Evolutionary conservation across 345 rosid genomes (phyloP).

Genomic region (Populus euphratica): DNA sequence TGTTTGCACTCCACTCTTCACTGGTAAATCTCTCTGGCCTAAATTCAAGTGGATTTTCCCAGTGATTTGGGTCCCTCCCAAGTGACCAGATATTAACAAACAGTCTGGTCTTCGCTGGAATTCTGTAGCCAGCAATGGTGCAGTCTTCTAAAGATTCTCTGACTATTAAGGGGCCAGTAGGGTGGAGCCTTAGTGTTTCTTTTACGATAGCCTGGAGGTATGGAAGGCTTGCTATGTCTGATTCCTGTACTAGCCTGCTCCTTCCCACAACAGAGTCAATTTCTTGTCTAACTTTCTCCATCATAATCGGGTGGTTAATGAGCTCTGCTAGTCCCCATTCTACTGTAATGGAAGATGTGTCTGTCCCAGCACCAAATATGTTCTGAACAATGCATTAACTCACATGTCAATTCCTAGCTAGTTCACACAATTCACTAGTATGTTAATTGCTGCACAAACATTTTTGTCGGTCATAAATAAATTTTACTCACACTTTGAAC

Average conservation of each 20-base stretch:
- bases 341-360: constrained; percentile 46
- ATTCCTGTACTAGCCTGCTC: constrained; percentile 48
- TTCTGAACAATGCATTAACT: constrained; percentile 23
- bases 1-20: constrained; percentile 19
- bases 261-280: constrained; percentile 53
- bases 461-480: background rate
- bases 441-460: background rate
- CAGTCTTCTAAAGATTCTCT: constrained; percentile 19
- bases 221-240: constrained; percentile 52
- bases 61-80: constrained; percentile 23
- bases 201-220: constrained; percentile 60
- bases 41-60: constrained; percentile 25
- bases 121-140: constrained; percentile 11
- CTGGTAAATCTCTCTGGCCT: constrained; percentile 19
- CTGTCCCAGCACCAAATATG: constrained; percentile 53
- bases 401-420: background rate
- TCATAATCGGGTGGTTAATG: constrained; percentile 54
- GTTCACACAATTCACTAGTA: background rate
- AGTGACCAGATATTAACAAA: constrained; percentile 25
- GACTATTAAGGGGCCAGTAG: constrained; percentile 31
- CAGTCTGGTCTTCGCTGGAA: constrained; percentile 22
- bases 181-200: constrained; percentile 72
- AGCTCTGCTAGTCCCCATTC: constrained; percentile 78
- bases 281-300: constrained; percentile 55
- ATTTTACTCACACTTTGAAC: background rate